A percentile compares a stretch with the other conserved stretches of the same genome.
phyloP scores from a whole-genome alignment of 2,329 filamentous ascomycete species.

The Clarireedia monteithiana region DNA sequence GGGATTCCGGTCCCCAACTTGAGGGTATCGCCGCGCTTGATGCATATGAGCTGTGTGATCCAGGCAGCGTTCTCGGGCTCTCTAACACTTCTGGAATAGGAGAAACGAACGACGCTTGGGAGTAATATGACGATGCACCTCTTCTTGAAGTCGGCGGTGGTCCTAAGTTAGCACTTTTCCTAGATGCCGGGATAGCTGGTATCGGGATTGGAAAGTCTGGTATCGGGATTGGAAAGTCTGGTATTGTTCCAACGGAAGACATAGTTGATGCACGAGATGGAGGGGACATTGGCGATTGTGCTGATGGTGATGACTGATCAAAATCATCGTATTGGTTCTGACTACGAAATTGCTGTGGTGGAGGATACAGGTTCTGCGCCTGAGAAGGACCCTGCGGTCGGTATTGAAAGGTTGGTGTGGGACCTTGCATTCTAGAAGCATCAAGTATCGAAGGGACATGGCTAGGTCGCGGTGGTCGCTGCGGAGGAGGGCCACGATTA shows the following conservation, averaged over 20 bases:
- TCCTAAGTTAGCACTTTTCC: slow-evolving; percentile 47
- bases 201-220: slow-evolving; percentile 39
- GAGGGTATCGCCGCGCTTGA: slow-evolving; percentile 68
- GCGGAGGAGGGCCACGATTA: slow-evolving; percentile 45
- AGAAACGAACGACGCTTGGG: slow-evolving; percentile 59
- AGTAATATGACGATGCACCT: slow-evolving; percentile 58
- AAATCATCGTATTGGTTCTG: slow-evolving; percentile 8
- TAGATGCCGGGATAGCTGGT: slow-evolving; percentile 22
- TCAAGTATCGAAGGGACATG: slow-evolving; percentile 52
- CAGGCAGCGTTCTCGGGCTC: slow-evolving; percentile 38
- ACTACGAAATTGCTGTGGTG: slow-evolving; percentile 31
- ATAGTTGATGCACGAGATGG: slow-evolving; percentile 45
- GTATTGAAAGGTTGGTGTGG: slow-evolving; percentile 46
- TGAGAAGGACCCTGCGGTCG: not conserved
- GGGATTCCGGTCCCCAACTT: slow-evolving; percentile 46
- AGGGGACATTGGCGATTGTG: slow-evolving; percentile 37
- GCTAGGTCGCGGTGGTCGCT: slow-evolving; percentile 52
- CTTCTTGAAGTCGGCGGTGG: slow-evolving; percentile 53
- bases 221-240: slow-evolving; percentile 42
- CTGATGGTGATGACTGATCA: not conserved
- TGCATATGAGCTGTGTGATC: slow-evolving; percentile 57
- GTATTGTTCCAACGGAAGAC: slow-evolving; percentile 49
- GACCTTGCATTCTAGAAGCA: slow-evolving; percentile 46
- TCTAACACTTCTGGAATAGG: slow-evolving; percentile 62
- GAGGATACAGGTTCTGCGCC: not conserved